phyloP scores from a whole-genome alignment of 441 rosid species.

The Populus tomentosa region DNA sequence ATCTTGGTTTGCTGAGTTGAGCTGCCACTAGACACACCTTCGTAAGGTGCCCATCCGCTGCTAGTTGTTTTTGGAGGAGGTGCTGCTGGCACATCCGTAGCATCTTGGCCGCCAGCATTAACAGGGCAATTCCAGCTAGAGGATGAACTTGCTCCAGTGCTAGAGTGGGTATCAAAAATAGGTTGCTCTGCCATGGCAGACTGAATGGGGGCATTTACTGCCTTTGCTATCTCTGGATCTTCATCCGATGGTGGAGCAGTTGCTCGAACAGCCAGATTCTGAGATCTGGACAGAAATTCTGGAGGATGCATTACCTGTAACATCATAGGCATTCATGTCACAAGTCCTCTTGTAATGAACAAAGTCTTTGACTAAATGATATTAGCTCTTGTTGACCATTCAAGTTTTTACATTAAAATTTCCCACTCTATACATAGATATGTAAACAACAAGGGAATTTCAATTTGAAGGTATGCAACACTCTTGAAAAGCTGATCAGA shows the following conservation, averaged over 20 bases:
- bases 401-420: not conserved
- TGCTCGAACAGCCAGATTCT: constrained; percentile 36
- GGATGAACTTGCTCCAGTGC: constrained; percentile 43
- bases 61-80: constrained; percentile 32
- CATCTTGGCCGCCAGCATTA: constrained; percentile 8
- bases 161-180: constrained; percentile 25
- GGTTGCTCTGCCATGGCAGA: constrained; percentile 39
- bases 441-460: not conserved
- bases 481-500: not conserved
- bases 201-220: constrained; percentile 70
- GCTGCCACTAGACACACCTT: constrained; percentile 20
- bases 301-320: constrained; percentile 68
- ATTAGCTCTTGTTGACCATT: not conserved
- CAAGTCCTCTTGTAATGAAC: not conserved
- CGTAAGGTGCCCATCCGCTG: constrained; percentile 18
- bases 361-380: not conserved
- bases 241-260: constrained; percentile 61
- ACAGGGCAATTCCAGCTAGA: constrained; percentile 24
- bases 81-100: constrained; percentile 14
- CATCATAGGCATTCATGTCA: constrained; percentile 6
- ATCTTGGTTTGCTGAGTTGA: constrained; percentile 15
- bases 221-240: constrained; percentile 65
- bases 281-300: constrained; percentile 45
- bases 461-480: not conserved
- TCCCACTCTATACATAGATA: not conserved